phyloP scores from a whole-genome alignment of 495 filamentous ascomycete species.

The Talaromyces ruber region DNA sequence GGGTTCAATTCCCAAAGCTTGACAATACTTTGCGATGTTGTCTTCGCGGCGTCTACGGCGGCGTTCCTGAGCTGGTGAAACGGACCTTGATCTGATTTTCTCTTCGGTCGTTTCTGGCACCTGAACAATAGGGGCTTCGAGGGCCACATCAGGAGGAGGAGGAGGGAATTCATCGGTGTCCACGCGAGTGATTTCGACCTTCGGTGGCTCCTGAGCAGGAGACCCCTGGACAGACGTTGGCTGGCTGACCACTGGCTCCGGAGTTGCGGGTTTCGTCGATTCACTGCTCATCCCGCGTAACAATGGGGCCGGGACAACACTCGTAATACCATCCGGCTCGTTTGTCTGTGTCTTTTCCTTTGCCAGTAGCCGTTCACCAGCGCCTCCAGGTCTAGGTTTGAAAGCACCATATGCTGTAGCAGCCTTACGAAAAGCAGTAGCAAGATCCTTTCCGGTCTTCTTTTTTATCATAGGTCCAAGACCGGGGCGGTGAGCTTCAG shows the following conservation, averaged over 20 bases:
- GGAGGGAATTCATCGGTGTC: conserved; percentile 16
- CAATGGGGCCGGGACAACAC: conserved; percentile 72
- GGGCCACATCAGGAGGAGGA: conserved; percentile 20
- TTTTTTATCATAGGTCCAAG: conserved; percentile 90
- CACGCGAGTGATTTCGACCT: conserved; percentile 30
- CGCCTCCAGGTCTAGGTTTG: conserved; percentile 75
- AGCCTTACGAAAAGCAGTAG: conserved; percentile 73
- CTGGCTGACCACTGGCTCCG: conserved; percentile 10
- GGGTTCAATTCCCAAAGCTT: conserved; percentile 65
- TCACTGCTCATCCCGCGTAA: conserved; percentile 26
- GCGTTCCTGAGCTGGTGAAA: conserved; percentile 34
- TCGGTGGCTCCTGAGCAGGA: conserved; percentile 22
- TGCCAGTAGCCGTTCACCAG: conserved; percentile 59
- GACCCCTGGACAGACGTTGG: conserved; percentile 7
- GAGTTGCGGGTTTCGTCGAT: conserved; percentile 12
- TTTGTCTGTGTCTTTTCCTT: conserved; percentile 44
- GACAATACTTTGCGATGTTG: conserved; percentile 71
- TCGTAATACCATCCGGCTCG: conserved; percentile 79
- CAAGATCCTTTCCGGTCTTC: conserved; percentile 59
- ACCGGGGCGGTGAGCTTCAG: conserved; percentile 57
- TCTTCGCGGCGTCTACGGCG: conserved; percentile 58
- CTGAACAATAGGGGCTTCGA: conserved; percentile 24
- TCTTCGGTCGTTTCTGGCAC: conserved; percentile 15
- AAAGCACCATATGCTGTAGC: conserved; percentile 76
- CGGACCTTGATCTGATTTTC: conserved; percentile 20